Evolutionary conservation across 2,329 filamentous ascomycete species (phyloP), one percentile per base, ranked within the genome.

Genomic region (Aspergillus phoenicis): DNA sequence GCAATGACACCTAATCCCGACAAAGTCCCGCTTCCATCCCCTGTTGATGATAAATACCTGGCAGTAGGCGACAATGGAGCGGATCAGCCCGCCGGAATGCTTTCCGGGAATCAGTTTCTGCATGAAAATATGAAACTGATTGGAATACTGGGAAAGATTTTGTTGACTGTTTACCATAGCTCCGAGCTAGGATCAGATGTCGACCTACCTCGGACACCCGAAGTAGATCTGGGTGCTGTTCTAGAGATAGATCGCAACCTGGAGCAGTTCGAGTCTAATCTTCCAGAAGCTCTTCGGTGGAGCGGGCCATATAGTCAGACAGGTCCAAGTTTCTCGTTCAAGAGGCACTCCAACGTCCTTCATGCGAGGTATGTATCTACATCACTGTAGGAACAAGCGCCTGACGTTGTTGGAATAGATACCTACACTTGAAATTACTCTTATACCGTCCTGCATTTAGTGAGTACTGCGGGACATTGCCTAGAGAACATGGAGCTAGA

Each of bases 401-500:
- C n/a, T n/a, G n/a, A n/a, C n/a, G n/a, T n/a, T n/a, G n/a, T n/a
- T n/a, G n/a, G n/a, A n/a, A n/a, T n/a, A n/a, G n/a, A n/a, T n/a
- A n/a, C n/a, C 24, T 61, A 1, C 55, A 61, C 41, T n/a, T 58
- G 10, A 57, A 57, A n/a, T 28, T 61, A n/a, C 48, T 61, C 0
- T 20, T 58, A 22, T 58, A 61, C n/a, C 59, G 59, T 3, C 59
- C 59, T 13, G 49, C 53, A 28, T 61, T 61, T 15, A 61, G 59
- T 28, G 39, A 43, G 4, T 57, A 58, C 22, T 61, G 59, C 39
- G 48, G n/a, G n/a, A n/a, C n/a, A n/a, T n/a, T n/a, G n/a, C n/a
- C n/a, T n/a, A n/a, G n/a, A n/a, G n/a, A n/a, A n/a, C n/a, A n/a
- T n/a, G n/a, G n/a, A n/a, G n/a, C n/a, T n/a, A n/a, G n/a, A n/a